These are phyloP conservation scores for Penicillium robsamsonii DNA, from an alignment of 495 filamentous ascomycete genomes.

Conservation along the genomic window DNA sequence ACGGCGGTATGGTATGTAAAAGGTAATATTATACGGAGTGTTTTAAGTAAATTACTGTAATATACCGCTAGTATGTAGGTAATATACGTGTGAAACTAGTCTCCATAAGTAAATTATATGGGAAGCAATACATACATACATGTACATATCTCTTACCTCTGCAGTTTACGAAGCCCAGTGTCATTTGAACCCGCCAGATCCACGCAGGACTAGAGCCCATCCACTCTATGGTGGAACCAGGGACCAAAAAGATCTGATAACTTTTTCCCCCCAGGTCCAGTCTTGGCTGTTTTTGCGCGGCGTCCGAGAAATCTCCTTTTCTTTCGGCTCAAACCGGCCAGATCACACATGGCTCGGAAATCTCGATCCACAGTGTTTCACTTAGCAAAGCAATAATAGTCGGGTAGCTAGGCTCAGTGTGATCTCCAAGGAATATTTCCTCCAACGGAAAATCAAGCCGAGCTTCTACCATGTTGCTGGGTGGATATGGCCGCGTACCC, in stretches of 20 bases:
- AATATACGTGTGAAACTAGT: not conserved
- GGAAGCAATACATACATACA: not conserved
- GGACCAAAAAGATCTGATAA: slow-evolving; percentile 11
- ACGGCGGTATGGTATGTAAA: not conserved
- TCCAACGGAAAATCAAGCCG: not conserved
- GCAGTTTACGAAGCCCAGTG: not conserved
- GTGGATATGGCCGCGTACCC: not conserved
- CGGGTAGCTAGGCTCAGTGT: not conserved
- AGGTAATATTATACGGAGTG: not conserved
- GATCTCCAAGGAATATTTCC: not conserved
- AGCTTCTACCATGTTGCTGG: not conserved
- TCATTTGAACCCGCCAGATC: not conserved
- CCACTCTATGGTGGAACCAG: slow-evolving; percentile 1
- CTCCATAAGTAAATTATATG: not conserved
- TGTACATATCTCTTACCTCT: not conserved
- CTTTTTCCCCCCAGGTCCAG: not conserved
- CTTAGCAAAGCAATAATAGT: not conserved
- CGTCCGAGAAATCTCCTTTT: not conserved
- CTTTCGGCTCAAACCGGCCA: not conserved
- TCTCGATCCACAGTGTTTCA: not conserved
- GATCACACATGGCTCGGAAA: not conserved
- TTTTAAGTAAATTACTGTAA: not conserved
- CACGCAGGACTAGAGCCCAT: not conserved
- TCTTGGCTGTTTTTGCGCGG: not conserved
- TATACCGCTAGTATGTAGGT: not conserved